These are phyloP conservation scores for Schizophyllum amplum DNA, from an alignment of 1,284 basidiomycete genomes.

Conservation along the genomic window DNA sequence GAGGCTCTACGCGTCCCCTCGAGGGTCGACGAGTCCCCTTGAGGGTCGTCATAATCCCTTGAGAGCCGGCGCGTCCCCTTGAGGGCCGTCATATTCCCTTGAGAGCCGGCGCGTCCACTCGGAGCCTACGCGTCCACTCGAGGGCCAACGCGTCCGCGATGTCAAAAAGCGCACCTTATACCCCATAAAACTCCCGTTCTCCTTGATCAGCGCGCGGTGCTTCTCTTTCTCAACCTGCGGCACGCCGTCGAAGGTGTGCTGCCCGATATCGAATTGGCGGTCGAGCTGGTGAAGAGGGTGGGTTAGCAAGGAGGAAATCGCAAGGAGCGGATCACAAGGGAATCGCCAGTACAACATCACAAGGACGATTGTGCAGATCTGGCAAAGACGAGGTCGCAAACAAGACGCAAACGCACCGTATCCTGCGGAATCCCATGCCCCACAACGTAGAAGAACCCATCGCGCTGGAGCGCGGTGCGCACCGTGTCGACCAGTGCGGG, in stretches of 20 bases:
- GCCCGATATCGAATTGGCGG: slow-evolving; percentile 27
- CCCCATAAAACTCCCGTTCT: slow-evolving; percentile 30
- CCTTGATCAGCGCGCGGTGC: slow-evolving; percentile 25
- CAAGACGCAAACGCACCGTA: slow-evolving; percentile 16
- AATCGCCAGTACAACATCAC: no score
- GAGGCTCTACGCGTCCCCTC: no score
- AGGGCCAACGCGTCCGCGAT: not conserved
- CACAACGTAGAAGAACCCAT: slow-evolving; percentile 31
- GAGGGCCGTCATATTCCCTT: no score
- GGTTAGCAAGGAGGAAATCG: not conserved
- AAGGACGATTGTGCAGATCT: not conserved
- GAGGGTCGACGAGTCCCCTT: no score
- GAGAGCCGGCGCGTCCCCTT: no score
- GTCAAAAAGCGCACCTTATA: slow-evolving; percentile 22
- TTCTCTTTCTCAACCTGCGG: slow-evolving; percentile 25
- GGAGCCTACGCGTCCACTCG: no score
- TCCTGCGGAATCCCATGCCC: slow-evolving; percentile 25
- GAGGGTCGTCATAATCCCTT: no score
- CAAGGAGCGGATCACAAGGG: no score
- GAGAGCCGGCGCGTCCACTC: no score
- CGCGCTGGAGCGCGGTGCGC: slow-evolving; percentile 22
- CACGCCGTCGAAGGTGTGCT: slow-evolving; percentile 28
- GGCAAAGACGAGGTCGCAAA: not conserved
- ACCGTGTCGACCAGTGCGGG: slow-evolving; percentile 23
- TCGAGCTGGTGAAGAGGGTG: slow-evolving; percentile 14